phyloP scores from a whole-genome alignment of 176 grass and related monocot species.

The Ampelocalamus luodianensis region DNA sequence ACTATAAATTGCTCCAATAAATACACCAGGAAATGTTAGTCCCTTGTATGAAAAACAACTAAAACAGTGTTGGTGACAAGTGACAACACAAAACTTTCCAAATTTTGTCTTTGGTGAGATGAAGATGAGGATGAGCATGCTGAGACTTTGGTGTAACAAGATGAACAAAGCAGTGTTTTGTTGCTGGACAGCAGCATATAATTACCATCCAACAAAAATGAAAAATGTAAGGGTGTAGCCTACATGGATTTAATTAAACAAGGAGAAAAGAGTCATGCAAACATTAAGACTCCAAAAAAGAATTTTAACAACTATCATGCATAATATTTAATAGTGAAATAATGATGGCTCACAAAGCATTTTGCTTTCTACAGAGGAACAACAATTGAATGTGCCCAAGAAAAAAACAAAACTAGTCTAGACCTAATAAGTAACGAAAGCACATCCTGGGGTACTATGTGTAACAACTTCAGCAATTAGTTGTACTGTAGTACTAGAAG shows the following conservation, averaged over 20 bases:
- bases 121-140: background rate
- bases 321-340: conserved; percentile 13
- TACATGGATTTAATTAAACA: background rate
- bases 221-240: background rate
- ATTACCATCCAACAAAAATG: background rate
- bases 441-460: background rate
- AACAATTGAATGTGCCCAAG: background rate
- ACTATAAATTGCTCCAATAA: too few relatives aligned
- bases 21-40: too few relatives aligned
- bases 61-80: background rate
- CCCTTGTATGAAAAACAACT: background rate
- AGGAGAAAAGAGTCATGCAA: background rate
- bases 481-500: background rate
- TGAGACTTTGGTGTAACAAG: conserved; percentile 5
- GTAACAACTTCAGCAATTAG: background rate
- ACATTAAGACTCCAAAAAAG: background rate
- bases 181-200: background rate
- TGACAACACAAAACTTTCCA: background rate
- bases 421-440: background rate
- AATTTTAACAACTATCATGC: conserved; percentile 14
- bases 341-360: background rate
- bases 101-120: background rate
- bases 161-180: conserved; percentile 4
- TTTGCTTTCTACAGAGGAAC: background rate
- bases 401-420: background rate